Evolutionary conservation across 805 yeast genomes (phyloP).

Genomic region (Tetrapisispora fleetii): DNA sequence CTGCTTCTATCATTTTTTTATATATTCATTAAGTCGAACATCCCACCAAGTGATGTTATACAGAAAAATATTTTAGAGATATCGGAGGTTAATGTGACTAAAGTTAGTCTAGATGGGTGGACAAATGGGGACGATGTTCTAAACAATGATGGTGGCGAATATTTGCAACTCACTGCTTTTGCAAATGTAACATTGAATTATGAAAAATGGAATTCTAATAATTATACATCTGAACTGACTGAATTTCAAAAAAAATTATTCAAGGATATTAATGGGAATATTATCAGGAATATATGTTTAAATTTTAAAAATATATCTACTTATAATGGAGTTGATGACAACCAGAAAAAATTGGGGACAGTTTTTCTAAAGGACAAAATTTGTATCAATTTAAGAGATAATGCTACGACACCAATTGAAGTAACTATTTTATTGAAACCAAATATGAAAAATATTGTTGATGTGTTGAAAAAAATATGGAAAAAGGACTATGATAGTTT

Average conservation of each 20-base stretch:
- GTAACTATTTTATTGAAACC: constrained; percentile 21
- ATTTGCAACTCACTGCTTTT: constrained; percentile 11
- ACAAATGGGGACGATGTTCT: constrained; percentile 4
- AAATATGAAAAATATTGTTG: constrained; percentile 15
- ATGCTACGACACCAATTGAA: constrained; percentile 12
- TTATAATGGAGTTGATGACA: constrained; percentile 11
- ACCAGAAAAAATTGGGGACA: constrained; percentile 10
- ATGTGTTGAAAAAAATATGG: constrained; percentile 23
- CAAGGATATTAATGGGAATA: constrained; percentile 11
- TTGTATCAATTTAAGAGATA: constrained; percentile 18
- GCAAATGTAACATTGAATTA: constrained; percentile 13
- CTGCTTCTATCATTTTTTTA: background rate
- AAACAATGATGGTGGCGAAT: constrained; percentile 16
- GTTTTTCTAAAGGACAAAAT: constrained; percentile 13
- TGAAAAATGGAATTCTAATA: constrained; percentile 8
- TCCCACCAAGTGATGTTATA: constrained; percentile 13
- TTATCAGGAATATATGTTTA: constrained; percentile 17
- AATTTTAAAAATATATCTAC: constrained; percentile 20
- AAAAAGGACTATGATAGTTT: constrained; percentile 17
- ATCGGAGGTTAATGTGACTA: constrained; percentile 15
- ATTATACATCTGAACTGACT: constrained; percentile 3
- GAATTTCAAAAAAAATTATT: constrained; percentile 7
- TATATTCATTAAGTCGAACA: background rate
- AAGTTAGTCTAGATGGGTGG: constrained; percentile 25
- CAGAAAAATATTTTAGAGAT: constrained; percentile 11